Conservation (phyloP, 768 basidiomycete genomes). For the Leccinellum rugosiceps region DNA sequence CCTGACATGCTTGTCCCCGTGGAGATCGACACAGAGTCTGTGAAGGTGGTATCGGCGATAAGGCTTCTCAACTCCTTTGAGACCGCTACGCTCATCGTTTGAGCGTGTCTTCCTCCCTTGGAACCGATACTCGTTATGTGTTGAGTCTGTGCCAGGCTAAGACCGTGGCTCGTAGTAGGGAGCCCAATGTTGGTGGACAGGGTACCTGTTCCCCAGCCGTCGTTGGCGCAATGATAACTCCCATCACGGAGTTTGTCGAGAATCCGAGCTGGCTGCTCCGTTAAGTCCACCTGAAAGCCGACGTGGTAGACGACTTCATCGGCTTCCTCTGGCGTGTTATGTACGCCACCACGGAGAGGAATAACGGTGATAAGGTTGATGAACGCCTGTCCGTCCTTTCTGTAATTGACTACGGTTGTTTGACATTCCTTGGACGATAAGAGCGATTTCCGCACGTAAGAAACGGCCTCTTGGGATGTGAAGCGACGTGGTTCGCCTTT, state of each 20-base stretch:
- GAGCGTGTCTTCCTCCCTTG: constrained; percentile 24
- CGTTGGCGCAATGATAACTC: constrained; percentile 63
- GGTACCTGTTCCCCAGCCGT: constrained; percentile 28
- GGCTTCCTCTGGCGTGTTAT: constrained; percentile 46
- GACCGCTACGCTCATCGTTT: constrained; percentile 35
- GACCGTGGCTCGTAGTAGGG: not conserved
- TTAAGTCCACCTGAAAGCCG: constrained; percentile 94
- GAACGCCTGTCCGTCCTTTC: constrained; percentile 80
- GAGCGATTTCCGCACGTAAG: constrained; percentile 63
- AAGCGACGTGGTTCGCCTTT: constrained; percentile 54
- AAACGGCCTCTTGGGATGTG: constrained; percentile 64
- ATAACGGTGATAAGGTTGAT: constrained; percentile 92
- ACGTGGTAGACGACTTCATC: constrained; percentile 83
- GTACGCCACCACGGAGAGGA: constrained; percentile 67
- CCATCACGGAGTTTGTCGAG: constrained; percentile 77
- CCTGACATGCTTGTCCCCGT: constrained; percentile 37
- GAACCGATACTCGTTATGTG: constrained; percentile 18
- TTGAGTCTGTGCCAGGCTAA: constrained; percentile 15
- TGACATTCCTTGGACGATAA: constrained; percentile 84
- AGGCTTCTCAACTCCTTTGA: constrained; percentile 53
- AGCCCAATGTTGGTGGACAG: not conserved
- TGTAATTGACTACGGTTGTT: constrained; percentile 82
- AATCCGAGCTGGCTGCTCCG: constrained; percentile 81
- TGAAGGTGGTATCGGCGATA: constrained; percentile 45
- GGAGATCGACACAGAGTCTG: constrained; percentile 45